Evolutionary conservation across 1,284 basidiomycete species (phyloP).

Genomic region (Cutaneotrichosporon cavernicola): DNA sequence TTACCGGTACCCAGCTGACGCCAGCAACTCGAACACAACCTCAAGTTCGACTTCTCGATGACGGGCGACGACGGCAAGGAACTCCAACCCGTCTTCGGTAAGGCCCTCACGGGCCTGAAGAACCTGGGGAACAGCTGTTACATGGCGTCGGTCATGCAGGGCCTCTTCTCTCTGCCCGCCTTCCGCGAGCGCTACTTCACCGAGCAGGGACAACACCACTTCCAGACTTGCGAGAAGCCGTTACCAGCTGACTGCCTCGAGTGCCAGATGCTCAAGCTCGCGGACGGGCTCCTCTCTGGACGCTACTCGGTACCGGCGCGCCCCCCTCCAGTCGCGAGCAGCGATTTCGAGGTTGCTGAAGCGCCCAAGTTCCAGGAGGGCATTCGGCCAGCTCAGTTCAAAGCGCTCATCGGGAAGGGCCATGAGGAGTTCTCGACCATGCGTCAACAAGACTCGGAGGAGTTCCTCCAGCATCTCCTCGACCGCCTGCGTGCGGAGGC

Average conservation of each 20-base stretch:
- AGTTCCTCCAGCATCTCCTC: constrained; percentile 84
- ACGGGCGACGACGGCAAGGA: constrained; percentile 86
- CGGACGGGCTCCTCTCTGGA: constrained; percentile 88
- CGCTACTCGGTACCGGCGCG: constrained; percentile 73
- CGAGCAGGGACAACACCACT: constrained; percentile 60
- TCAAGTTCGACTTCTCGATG: constrained; percentile 92
- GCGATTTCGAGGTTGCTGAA: constrained; percentile 42
- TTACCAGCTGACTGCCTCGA: constrained; percentile 84
- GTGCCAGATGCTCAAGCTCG: constrained; percentile 91
- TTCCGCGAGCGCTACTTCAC: constrained; percentile 75
- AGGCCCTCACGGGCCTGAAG: constrained; percentile 80
- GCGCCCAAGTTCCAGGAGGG: constrained; percentile 73
- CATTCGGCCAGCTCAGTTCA: constrained; percentile 79
- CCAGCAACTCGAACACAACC: constrained; percentile 94
- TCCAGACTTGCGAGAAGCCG: constrained; percentile 64
- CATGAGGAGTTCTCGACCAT: constrained; percentile 95
- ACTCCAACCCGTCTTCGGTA: constrained; percentile 83
- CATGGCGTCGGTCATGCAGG: constrained; percentile 91
- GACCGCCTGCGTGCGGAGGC: constrained; percentile 66
- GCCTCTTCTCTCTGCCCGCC: constrained; percentile 73
- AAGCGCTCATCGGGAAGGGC: constrained; percentile 83
- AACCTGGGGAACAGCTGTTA: constrained; percentile 99
- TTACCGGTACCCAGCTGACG: constrained; percentile 11
- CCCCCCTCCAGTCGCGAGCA: constrained; percentile 33
- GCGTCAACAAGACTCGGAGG: constrained; percentile 95